These are phyloP conservation scores for Apiospora rasikravindrae DNA, from an alignment of 2,329 filamentous ascomycete species.

Conservation along the genomic window DNA sequence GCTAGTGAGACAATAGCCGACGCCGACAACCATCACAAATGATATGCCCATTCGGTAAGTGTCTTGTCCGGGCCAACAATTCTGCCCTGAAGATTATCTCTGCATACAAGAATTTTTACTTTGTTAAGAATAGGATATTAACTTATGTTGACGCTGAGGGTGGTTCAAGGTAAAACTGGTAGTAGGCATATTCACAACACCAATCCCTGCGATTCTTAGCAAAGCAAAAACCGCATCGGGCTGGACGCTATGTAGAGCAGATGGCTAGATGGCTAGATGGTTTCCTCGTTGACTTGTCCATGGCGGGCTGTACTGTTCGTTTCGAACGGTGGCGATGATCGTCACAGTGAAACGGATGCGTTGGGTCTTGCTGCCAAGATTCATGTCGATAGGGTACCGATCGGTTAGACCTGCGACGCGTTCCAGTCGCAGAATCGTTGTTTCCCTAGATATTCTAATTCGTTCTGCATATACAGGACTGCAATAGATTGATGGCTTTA, in stretches of 20 bases:
- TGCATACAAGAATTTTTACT: not conserved
- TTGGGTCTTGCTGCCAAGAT: slow-evolving; percentile 2
- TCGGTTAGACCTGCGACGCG: slow-evolving; percentile 1
- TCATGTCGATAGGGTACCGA: not conserved
- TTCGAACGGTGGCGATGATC: not conserved
- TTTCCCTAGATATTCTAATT: not conserved
- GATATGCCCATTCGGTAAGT: not conserved
- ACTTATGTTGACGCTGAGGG: not conserved
- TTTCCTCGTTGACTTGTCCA: not conserved
- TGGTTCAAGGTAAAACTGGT: not conserved
- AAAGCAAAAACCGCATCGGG: not conserved
- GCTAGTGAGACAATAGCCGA: not conserved
- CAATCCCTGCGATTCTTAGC: not conserved
- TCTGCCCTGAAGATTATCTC: not conserved
- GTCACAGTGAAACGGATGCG: slow-evolving; percentile 1
- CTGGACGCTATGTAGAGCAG: not conserved
- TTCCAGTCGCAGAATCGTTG: slow-evolving; percentile 1
- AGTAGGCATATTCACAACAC: not conserved
- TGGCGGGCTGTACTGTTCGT: not conserved
- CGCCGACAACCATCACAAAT: not conserved
- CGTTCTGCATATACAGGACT: not conserved
- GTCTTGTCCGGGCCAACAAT: not conserved
- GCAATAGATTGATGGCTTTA: not conserved
- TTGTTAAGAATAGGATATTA: not conserved
- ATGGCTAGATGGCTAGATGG: too few species aligned